Conservation (phyloP, 2,329 filamentous ascomycete species). For the Aspergillus nomiae region DNA sequence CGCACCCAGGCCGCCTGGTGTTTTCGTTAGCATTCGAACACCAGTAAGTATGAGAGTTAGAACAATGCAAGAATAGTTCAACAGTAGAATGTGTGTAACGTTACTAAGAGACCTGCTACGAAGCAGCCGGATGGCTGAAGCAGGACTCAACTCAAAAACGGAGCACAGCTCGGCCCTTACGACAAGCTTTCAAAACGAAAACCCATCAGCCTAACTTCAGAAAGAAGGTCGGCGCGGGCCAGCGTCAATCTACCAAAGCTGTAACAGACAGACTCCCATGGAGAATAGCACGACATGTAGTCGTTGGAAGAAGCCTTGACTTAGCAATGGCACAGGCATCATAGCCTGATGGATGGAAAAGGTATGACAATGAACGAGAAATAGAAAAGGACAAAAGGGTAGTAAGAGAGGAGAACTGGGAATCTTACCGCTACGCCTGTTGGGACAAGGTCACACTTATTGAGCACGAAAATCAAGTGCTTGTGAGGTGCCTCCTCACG, state of each 20-base stretch:
- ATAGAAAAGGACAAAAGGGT: slow-evolving; percentile 7
- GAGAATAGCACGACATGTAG: slow-evolving; percentile 54
- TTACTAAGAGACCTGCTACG: slow-evolving; percentile 96
- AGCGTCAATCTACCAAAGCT: slow-evolving; percentile 93
- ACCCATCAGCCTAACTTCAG: slow-evolving; percentile 68
- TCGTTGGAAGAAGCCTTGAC: slow-evolving; percentile 78
- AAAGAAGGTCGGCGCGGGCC: slow-evolving; percentile 68
- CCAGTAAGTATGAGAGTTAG: slow-evolving; percentile 26
- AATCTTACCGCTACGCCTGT: slow-evolving; percentile 90
- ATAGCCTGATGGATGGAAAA: slow-evolving; percentile 20
- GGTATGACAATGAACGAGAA: slow-evolving; percentile 11
- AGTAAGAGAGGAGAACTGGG: slow-evolving; percentile 6
- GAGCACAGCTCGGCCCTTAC: slow-evolving; percentile 75
- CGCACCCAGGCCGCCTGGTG: slow-evolving; percentile 89
- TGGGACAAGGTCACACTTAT: slow-evolving; percentile 91
- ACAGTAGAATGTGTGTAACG: slow-evolving; percentile 75
- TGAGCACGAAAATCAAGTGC: slow-evolving; percentile 85
- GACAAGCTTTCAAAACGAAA: slow-evolving; percentile 88
- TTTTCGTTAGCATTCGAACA: slow-evolving; percentile 32
- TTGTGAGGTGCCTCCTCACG: slow-evolving; percentile 93
- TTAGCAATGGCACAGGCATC: slow-evolving; percentile 66
- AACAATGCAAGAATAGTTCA: slow-evolving; percentile 41
- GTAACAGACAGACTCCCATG: slow-evolving; percentile 95
- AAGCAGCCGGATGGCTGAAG: slow-evolving; percentile 63
- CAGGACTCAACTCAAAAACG: slow-evolving; percentile 95